Conservation (phyloP, 2,329 filamentous ascomycete genomes). For the Graphiopsis chlorocephala region DNA sequence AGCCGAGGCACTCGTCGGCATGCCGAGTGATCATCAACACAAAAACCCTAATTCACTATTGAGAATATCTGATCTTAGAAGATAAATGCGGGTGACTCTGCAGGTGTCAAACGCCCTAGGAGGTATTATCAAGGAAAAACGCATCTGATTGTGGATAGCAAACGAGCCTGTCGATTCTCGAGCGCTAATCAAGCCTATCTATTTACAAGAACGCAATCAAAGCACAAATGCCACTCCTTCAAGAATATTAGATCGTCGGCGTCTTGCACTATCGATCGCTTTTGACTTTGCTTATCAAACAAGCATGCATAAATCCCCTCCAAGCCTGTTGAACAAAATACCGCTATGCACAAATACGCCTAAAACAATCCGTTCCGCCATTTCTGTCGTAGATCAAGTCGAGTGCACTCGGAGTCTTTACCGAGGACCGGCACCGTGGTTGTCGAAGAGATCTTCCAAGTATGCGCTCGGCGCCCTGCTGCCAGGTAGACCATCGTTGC, state of each 20-base stretch:
- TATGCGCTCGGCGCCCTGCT: slow-evolving; percentile 82
- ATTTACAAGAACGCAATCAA: not conserved
- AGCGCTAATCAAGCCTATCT: not conserved
- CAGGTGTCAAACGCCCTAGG: too few species aligned
- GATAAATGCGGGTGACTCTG: not conserved
- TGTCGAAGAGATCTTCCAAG: slow-evolving; percentile 84
- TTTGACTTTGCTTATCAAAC: not conserved
- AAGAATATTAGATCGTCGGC: not conserved
- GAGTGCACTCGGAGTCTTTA: slow-evolving; percentile 17
- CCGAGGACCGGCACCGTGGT: slow-evolving; percentile 50
- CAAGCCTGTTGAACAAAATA: not conserved
- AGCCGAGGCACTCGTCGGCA: not conserved
- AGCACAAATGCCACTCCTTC: not conserved
- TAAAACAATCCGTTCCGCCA: slow-evolving; percentile 2
- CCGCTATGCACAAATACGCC: slow-evolving; percentile 4
- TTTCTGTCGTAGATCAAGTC: not conserved
- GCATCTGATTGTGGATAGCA: too few species aligned
- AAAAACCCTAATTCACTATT: not conserved
- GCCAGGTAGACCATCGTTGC: slow-evolving; percentile 58
- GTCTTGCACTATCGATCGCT: not conserved
- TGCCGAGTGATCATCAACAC: not conserved
- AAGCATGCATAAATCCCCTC: not conserved
- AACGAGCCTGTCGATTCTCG: slow-evolving; percentile 1
- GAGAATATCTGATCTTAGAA: not conserved
- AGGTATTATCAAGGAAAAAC: too few species aligned